Evolutionary conservation across 2,329 filamentous ascomycete species (phyloP).

Genomic region (Herpotrichia juniperi): DNA sequence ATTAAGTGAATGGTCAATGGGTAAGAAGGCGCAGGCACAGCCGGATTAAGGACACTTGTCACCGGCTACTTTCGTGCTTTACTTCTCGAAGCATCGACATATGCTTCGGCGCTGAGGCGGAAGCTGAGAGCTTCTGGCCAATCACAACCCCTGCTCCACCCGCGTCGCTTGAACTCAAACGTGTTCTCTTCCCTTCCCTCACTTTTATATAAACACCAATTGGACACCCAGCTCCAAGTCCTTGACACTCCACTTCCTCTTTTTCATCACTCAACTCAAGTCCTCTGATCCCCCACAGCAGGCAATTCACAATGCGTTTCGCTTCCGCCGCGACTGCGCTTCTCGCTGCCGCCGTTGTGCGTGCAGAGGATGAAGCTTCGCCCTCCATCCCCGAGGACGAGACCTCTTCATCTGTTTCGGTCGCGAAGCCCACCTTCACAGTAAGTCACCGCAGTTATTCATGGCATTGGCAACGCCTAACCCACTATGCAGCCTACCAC

Average conservation of each 20-base stretch:
- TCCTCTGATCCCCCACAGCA: conserved; percentile 40
- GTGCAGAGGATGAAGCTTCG: conserved; percentile 67
- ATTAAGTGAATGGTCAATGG: neutral
- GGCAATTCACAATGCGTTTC: conserved; percentile 58
- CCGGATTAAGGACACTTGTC: conserved; percentile 1
- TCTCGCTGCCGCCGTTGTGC: conserved; percentile 74
- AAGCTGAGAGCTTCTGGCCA: neutral
- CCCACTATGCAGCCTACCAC: conserved; percentile 71
- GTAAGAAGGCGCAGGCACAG: neutral
- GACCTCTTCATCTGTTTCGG: conserved; percentile 62
- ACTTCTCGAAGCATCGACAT: conserved; percentile 1
- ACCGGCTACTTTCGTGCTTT: neutral
- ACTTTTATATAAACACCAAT: conserved; percentile 4
- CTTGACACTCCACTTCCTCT: neutral
- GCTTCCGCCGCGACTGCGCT: conserved; percentile 73
- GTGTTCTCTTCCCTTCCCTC: neutral
- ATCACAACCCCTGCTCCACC: conserved; percentile 1
- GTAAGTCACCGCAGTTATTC: conserved; percentile 61
- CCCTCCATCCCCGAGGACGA: conserved; percentile 53
- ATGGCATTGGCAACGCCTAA: conserved; percentile 3
- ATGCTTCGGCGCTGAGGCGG: neutral
- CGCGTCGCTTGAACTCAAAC: neutral
- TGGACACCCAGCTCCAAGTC: conserved; percentile 1
- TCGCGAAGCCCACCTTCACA: conserved; percentile 82
- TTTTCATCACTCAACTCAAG: conserved; percentile 18